phyloP scores from a whole-genome alignment of 345 rosid genomes.

The Linum lewisii region DNA sequence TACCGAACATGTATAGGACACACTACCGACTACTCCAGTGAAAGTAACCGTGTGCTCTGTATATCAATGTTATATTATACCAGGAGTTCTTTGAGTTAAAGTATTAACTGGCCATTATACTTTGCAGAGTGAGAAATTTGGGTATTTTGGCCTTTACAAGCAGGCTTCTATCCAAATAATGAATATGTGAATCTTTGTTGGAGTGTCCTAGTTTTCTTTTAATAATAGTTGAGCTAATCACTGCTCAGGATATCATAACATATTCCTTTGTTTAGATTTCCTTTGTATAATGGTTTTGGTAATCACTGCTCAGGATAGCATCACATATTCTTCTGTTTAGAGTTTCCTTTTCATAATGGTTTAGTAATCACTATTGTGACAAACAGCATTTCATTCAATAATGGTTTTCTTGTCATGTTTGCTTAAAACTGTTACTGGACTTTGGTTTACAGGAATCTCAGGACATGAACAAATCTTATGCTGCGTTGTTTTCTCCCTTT shows the following conservation, averaged over 20 bases:
- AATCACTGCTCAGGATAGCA: too few relatives aligned
- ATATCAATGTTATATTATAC: too few relatives aligned
- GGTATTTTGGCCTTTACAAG: neutral
- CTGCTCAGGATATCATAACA: too few relatives aligned
- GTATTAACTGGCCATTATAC: too few relatives aligned
- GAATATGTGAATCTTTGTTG: neutral
- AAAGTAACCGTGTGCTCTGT: too few relatives aligned
- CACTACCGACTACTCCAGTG: too few relatives aligned
- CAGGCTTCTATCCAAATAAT: neutral
- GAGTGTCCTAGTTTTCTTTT: too few relatives aligned
- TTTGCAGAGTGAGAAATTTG: neutral
- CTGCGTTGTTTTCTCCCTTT: slow-evolving; percentile 90
- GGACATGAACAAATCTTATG: slow-evolving; percentile 60
- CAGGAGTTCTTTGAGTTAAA: too few relatives aligned
- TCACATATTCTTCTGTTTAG: too few relatives aligned
- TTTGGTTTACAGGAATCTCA: slow-evolving; percentile 47
- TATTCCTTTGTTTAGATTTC: neutral
- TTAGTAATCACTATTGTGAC: neutral
- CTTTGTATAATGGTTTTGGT: neutral
- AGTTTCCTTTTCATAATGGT: neutral
- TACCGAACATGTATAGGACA: too few relatives aligned
- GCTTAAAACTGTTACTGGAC: neutral
- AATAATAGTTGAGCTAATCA: too few relatives aligned
- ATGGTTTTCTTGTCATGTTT: neutral
- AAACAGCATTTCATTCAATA: neutral